phyloP scores from a whole-genome alignment of 129 eudicot species.

The Dittrichia graveolens region DNA sequence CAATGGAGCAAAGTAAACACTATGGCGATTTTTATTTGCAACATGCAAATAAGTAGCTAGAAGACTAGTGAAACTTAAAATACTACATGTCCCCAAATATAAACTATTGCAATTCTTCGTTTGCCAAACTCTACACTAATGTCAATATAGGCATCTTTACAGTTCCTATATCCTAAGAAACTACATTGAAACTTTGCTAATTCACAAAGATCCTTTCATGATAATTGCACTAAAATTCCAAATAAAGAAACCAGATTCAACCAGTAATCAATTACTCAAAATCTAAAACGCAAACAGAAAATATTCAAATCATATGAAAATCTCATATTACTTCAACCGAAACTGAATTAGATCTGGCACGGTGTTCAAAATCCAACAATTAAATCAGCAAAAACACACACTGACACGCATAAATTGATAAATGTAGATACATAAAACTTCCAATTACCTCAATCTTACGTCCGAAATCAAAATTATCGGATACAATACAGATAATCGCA shows the following conservation, averaged over 20 bases:
- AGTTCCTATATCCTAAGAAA: no score
- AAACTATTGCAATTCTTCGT: background rate
- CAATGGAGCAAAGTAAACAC: slow-evolving; percentile 14
- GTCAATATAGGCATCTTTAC: background rate
- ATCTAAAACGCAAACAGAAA: background rate
- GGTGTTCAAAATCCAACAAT: slow-evolving; percentile 6
- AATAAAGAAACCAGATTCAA: background rate
- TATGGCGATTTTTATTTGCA: background rate
- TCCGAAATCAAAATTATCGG: background rate
- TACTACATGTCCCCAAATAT: background rate
- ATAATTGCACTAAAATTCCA: background rate
- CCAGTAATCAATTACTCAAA: slow-evolving; percentile 7
- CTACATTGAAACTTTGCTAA: background rate
- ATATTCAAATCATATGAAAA: background rate
- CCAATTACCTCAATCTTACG: slow-evolving; percentile 25
- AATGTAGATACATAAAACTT: background rate
- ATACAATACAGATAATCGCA: background rate
- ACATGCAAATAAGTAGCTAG: background rate
- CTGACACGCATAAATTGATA: background rate
- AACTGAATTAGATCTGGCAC: slow-evolving; percentile 19
- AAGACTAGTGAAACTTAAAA: background rate
- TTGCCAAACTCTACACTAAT: background rate
- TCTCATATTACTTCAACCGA: slow-evolving; percentile 9
- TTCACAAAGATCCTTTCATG: slow-evolving; percentile 13
- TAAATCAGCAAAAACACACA: background rate